These are phyloP conservation scores for Terfezia claveryi DNA, from an alignment of 495 filamentous ascomycete species.

Conservation along the genomic window DNA sequence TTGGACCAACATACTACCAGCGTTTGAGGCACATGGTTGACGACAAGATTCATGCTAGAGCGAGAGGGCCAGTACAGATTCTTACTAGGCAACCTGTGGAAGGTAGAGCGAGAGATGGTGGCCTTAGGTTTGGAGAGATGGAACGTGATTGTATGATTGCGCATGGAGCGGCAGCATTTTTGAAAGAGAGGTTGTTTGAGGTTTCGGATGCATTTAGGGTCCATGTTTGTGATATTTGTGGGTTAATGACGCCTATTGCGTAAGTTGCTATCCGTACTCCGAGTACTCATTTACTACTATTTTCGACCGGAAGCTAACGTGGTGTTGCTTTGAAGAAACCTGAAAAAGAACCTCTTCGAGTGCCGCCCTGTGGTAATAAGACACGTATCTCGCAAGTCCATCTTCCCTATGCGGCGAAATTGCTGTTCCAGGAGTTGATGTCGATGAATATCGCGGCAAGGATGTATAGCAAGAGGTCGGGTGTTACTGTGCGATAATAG, in stretches of 20 bases:
- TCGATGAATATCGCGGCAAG: constrained; percentile 95
- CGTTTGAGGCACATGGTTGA: constrained; percentile 98
- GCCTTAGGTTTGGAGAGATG: constrained; percentile 99
- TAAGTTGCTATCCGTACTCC: constrained; percentile 32
- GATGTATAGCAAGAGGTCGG: constrained; percentile 78
- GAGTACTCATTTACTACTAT: neutral
- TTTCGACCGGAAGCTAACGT: constrained; percentile 10
- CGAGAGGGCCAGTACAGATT: constrained; percentile 88
- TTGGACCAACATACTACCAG: constrained; percentile 98
- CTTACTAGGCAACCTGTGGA: constrained; percentile 96
- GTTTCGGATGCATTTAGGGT: constrained; percentile 96
- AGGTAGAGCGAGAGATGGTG: constrained; percentile 90
- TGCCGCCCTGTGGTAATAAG: constrained; percentile 95
- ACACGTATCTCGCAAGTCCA: constrained; percentile 91
- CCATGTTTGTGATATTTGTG: constrained; percentile 96
- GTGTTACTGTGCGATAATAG: constrained; percentile 37
- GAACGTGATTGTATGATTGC: constrained; percentile 99
- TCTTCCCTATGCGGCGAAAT: constrained; percentile 93
- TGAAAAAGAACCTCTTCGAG: constrained; percentile 84
- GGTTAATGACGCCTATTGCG: constrained; percentile 97
- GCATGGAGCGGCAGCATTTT: constrained; percentile 84
- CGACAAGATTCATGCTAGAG: constrained; percentile 97
- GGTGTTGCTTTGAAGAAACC: constrained; percentile 37
- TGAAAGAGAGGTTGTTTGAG: constrained; percentile 93
- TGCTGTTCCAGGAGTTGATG: constrained; percentile 93